Percentiles rank a stretch among this genome's conserved stretches.
Evolutionary conservation across 2,329 filamentous ascomycete species (phyloP).

Genomic region (Exophiala sp.): DNA sequence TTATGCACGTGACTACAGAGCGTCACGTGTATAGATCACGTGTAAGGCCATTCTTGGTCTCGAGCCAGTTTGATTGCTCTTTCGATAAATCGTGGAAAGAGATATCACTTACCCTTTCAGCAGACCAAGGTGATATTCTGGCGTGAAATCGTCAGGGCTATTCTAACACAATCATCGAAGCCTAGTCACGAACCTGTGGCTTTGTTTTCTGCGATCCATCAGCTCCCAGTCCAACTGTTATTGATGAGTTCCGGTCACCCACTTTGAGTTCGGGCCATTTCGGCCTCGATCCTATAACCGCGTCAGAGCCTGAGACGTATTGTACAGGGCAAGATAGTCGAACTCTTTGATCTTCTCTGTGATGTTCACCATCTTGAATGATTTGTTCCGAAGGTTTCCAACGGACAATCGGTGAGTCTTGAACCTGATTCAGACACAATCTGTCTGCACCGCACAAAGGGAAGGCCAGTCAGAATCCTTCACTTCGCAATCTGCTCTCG

Average conservation of each 20-base stretch:
- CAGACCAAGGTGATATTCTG: constrained; percentile 96
- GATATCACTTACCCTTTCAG: constrained; percentile 73
- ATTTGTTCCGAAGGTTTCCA: neutral
- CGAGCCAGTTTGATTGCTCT: neutral
- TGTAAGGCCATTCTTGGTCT: neutral
- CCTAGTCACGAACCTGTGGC: constrained; percentile 72
- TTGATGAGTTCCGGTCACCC: constrained; percentile 37
- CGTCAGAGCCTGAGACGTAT: constrained; percentile 7
- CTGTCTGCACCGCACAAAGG: neutral
- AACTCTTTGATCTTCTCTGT: constrained; percentile 99
- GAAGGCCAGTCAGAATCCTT: neutral
- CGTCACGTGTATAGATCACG: neutral
- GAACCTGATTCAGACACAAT: neutral
- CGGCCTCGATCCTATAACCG: constrained; percentile 81
- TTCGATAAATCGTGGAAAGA: neutral
- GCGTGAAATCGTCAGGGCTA: constrained; percentile 34
- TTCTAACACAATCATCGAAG: constrained; percentile 8
- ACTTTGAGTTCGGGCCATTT: constrained; percentile 99
- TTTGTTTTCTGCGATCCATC: constrained; percentile 72
- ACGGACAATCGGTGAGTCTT: neutral
- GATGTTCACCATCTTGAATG: constrained; percentile 84
- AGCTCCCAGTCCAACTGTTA: constrained; percentile 8
- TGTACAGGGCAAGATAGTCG: constrained; percentile 31
- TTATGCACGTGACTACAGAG: neutral
- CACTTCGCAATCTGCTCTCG: neutral